Percentiles rank a stretch among this genome's conserved stretches.
These are phyloP conservation scores for Xylaria multiplex DNA, from an alignment of 2,329 filamentous ascomycete species.

Conservation along the genomic window DNA sequence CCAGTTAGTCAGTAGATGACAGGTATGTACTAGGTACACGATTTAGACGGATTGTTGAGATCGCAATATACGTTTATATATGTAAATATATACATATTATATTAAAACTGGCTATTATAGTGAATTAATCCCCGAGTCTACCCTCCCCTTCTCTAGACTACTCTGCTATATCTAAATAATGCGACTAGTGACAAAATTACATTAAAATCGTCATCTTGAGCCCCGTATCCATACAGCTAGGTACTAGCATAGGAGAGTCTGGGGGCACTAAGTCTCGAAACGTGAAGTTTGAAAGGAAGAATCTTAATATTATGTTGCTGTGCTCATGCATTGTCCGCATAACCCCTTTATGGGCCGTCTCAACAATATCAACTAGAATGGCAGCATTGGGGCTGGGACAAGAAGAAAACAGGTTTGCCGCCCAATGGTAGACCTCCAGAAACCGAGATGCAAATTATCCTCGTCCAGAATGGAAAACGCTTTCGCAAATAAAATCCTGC, in stretches of 20 bases:
- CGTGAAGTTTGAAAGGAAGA: background rate
- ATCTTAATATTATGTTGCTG: slow-evolving; percentile 26
- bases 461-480: slow-evolving; percentile 21
- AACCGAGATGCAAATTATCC: slow-evolving; percentile 36
- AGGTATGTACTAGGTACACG: too few species aligned
- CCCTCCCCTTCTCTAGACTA: background rate
- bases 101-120: too few species aligned
- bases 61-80: too few species aligned
- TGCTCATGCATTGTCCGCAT: slow-evolving; percentile 16
- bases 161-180: background rate
- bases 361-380: background rate
- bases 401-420: slow-evolving; percentile 27
- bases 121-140: background rate
- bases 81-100: too few species aligned
- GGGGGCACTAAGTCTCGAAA: background rate
- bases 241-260: background rate
- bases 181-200: background rate
- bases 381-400: background rate
- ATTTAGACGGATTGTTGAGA: too few species aligned
- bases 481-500: background rate
- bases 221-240: background rate
- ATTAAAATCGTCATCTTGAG: background rate
- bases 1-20: too few species aligned
- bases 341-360: slow-evolving; percentile 9
- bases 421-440: slow-evolving; percentile 15